phyloP scores from a whole-genome alignment of 2,329 filamentous ascomycete genomes.

The Cladosporium sp. region DNA sequence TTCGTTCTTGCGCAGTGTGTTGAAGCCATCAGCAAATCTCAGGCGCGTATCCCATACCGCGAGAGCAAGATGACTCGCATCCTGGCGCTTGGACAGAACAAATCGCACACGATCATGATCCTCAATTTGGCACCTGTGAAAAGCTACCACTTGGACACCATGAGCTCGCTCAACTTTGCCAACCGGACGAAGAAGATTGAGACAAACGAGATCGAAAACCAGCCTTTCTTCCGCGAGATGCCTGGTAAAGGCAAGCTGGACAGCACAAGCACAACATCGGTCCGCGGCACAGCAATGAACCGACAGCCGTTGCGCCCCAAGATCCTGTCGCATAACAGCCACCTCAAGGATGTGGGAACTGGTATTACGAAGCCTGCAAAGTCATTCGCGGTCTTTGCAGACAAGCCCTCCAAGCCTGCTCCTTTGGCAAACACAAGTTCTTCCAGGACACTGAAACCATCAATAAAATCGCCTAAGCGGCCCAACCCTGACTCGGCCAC shows the following conservation, averaged over 20 bases:
- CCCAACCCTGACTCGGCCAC: constrained; percentile 36
- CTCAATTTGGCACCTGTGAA: constrained; percentile 90
- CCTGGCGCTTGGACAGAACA: constrained; percentile 87
- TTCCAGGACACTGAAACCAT: constrained; percentile 21
- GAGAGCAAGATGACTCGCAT: constrained; percentile 96
- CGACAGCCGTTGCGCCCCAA: constrained; percentile 80
- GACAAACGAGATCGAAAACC: constrained; percentile 97
- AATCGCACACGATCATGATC: constrained; percentile 98
- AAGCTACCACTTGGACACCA: constrained; percentile 94
- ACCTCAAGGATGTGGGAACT: constrained; percentile 54
- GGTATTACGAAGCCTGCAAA: constrained; percentile 70
- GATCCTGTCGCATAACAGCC: constrained; percentile 69
- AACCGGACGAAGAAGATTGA: constrained; percentile 99
- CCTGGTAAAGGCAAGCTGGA: constrained; percentile 39
- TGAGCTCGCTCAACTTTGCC: constrained; percentile 95
- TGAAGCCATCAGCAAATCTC: constrained; percentile 89
- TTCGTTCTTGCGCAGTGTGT: constrained; percentile 97
- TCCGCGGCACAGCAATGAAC: constrained; percentile 37
- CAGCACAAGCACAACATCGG: constrained; percentile 33
- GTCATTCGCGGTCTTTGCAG: constrained; percentile 82
- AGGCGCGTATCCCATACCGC: constrained; percentile 91
- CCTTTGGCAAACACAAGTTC: constrained; percentile 31
- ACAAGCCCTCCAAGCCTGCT: constrained; percentile 58
- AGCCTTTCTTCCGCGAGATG: constrained; percentile 68
- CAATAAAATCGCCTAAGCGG: constrained; percentile 41